Percentiles rank a stretch among this genome's conserved stretches.
phyloP scores from a whole-genome alignment of 306 rosid genomes.

The Acmispon strigosus region DNA sequence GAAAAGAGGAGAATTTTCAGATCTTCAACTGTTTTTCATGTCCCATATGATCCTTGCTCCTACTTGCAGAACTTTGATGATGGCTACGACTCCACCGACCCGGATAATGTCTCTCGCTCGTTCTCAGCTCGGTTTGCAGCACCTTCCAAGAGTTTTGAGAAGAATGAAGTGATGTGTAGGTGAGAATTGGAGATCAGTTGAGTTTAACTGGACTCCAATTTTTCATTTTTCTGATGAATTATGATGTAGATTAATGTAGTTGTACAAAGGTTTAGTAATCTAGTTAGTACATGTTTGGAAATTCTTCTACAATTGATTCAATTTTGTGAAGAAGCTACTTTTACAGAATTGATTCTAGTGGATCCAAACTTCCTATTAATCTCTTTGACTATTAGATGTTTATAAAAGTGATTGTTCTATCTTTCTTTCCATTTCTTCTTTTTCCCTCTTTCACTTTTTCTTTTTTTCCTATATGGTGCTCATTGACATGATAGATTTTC shows the following conservation, averaged over 20 bases:
- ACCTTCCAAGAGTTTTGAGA: constrained; percentile 31
- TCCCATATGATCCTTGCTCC: constrained; percentile 50
- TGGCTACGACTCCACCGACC: constrained; percentile 39
- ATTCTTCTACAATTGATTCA: not conserved
- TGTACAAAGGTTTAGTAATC: constrained; percentile 16
- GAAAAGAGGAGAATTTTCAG: constrained; percentile 47
- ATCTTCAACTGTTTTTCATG: constrained; percentile 21
- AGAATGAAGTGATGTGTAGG: not conserved
- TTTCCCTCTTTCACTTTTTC: not conserved
- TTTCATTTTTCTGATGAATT: not conserved
- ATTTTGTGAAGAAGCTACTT: too few species aligned
- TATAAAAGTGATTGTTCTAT: too few species aligned
- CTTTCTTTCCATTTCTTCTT: too few species aligned
- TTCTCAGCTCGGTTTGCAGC: constrained; percentile 81
- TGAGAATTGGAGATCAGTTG: not conserved
- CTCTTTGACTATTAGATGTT: too few species aligned
- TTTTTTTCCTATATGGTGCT: not conserved
- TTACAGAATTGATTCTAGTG: too few species aligned
- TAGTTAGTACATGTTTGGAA: not conserved
- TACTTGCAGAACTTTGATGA: constrained; percentile 74
- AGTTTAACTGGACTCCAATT: not conserved
- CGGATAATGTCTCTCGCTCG: constrained; percentile 48
- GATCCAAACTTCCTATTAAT: too few species aligned
- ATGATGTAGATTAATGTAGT: not conserved
- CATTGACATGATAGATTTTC: not conserved